phyloP scores from a whole-genome alignment of 177 flowering plant genomes.

The Vitis hybrid region DNA sequence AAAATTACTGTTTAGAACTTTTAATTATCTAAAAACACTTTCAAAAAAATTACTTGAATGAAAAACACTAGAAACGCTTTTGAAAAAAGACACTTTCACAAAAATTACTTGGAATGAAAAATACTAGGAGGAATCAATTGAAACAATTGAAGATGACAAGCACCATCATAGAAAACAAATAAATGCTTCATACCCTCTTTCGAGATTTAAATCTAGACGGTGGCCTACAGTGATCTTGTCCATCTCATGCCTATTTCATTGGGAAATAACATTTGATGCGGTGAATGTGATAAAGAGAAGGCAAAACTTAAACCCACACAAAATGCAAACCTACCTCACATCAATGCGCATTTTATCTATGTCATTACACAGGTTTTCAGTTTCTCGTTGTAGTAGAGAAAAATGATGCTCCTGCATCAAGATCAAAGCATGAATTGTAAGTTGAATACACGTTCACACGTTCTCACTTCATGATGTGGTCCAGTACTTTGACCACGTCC shows the following conservation, averaged over 20 bases:
- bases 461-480: too few relatives aligned
- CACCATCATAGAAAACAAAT: not conserved
- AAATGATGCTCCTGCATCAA: slow-evolving; percentile 55
- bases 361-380: slow-evolving; percentile 56
- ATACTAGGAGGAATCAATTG: not conserved
- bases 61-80: too few relatives aligned
- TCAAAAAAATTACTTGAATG: too few relatives aligned
- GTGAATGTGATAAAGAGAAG: not conserved
- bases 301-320: too few relatives aligned
- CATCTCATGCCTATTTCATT: slow-evolving; percentile 51
- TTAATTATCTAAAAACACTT: too few relatives aligned
- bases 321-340: slow-evolving; percentile 35
- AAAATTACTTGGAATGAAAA: too few relatives aligned
- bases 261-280: not conserved
- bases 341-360: slow-evolving; percentile 68
- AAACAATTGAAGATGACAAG: not conserved
- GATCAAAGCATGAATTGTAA: too few relatives aligned
- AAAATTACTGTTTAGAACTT: too few relatives aligned
- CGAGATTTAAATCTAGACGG: slow-evolving; percentile 66
- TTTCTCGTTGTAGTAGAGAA: slow-evolving; percentile 54
- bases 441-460: too few relatives aligned
- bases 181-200: slow-evolving; percentile 49
- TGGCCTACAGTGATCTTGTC: slow-evolving; percentile 74
- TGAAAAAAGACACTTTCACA: too few relatives aligned
- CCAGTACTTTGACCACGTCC: too few relatives aligned